Base-by-base conservation (phyloP, 805 yeast species). In the Hanseniaspora taiwanica region DNA sequence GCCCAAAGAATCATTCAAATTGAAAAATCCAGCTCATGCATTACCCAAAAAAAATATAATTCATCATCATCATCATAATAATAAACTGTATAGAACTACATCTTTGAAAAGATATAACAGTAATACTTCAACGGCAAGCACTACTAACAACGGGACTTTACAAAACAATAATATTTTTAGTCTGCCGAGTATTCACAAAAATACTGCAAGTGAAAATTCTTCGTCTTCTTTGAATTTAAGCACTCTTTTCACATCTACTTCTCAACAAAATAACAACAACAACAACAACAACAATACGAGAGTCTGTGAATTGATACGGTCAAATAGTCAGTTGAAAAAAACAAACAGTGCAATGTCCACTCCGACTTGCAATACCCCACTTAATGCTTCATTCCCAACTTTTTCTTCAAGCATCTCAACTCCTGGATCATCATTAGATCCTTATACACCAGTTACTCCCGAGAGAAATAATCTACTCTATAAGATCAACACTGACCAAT, bases 401-500 rank as follows among this genome's bases (percentile, higher is more conserved):
- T 13, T 18, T 4, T 29, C 33, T 8, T 13, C 17, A 8, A n/a
- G n/a, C n/a, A 18, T 29, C 3, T 29, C 33, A 8, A 29, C 33
- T n/a, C 33, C 33, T n/a, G 16, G 10, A 29, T 29, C 33, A 16
- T 29, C 33, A 16, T 9, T 18, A n/a, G 33, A 29, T 29, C 9
- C 18, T n/a, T 29, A 29, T 16, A 29, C 37, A 3, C 44, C 44
- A 9, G 38, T 37, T n/a, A 41, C 44, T 12, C 44, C 44, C 4
- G 44, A 41, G 10, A 34, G 33, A 23, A 41, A 41, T 14, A 36
- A 24, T n/a, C 35, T 41, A 21, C 38, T 41, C n/a, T 37, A 41
- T 21, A 41, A 41, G 27, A 18, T 41, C 4, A 41, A 41, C 23
- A 41, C 44, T 6, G 44, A 41, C 25, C 17, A 25, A 9, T 37